Conservation (phyloP, 2,329 filamentous ascomycete species). For the Fusarium mundagurra region DNA sequence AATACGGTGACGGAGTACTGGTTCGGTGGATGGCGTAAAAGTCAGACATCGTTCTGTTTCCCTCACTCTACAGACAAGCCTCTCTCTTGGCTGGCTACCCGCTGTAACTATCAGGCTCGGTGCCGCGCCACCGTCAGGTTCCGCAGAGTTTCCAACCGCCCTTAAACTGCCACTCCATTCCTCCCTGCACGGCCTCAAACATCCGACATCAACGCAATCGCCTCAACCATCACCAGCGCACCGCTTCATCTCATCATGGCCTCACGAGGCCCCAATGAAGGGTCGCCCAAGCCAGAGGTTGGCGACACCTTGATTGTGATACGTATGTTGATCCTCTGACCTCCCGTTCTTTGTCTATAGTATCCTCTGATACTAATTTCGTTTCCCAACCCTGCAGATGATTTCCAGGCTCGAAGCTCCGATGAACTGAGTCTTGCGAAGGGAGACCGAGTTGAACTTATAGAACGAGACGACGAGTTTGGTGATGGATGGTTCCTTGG, state of each 20-base stretch:
- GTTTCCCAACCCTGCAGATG: constrained; percentile 66
- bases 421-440: constrained; percentile 92
- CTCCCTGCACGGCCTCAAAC: constrained; percentile 35
- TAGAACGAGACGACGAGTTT: constrained; percentile 89
- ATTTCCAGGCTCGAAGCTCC: constrained; percentile 89
- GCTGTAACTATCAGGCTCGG: constrained; percentile 19
- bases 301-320: constrained; percentile 77
- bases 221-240: constrained; percentile 26
- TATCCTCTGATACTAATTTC: constrained; percentile 15
- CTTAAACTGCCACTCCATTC: constrained; percentile 35
- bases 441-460: constrained; percentile 83
- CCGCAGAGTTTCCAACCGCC: constrained; percentile 35
- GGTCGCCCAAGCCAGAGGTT: constrained; percentile 62
- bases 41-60: constrained; percentile 20
- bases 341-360: constrained; percentile 39
- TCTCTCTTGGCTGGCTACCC: constrained; percentile 10
- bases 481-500: constrained; percentile 88
- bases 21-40: constrained; percentile 38
- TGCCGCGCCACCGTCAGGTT: constrained; percentile 33
- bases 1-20: constrained; percentile 28
- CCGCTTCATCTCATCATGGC: constrained; percentile 52
- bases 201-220: constrained; percentile 25
- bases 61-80: constrained; percentile 10
- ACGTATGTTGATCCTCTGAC: constrained; percentile 61
- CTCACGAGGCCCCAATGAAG: constrained; percentile 50